Percentiles rank a stretch among this genome's conserved stretches.
Evolutionary conservation across 371 early-diverging fungal species (phyloP).

Genomic region (Apophysomyces ossiformis): DNA sequence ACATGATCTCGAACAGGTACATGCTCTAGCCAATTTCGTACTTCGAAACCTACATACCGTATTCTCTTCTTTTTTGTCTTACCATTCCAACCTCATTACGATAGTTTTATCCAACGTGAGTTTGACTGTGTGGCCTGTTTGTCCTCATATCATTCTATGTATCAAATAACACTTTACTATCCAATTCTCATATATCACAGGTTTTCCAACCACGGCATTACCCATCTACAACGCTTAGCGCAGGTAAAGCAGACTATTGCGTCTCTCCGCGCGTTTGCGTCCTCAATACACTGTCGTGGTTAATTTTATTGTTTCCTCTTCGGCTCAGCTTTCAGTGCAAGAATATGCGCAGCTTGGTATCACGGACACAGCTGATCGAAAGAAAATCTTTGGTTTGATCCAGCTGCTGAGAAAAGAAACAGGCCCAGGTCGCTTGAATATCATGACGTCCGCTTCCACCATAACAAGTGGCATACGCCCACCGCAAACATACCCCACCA

Average conservation of each 20-base stretch:
- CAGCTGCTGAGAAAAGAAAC: conserved; percentile 46
- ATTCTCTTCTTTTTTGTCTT: not conserved
- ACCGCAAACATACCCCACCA: conserved; percentile 23
- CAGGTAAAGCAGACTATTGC: conserved; percentile 44
- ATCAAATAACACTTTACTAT: not conserved
- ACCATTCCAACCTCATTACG: not conserved
- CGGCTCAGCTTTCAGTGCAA: conserved; percentile 74
- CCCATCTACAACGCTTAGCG: conserved; percentile 59
- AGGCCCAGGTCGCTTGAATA: conserved; percentile 19
- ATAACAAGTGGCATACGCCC: conserved; percentile 31
- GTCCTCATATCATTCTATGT: not conserved
- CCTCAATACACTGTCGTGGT: not conserved
- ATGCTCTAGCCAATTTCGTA: not conserved
- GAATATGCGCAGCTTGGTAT: conserved; percentile 85
- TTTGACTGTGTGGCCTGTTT: not conserved
- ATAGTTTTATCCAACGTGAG: conserved; percentile 9
- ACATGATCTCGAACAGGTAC: conserved; percentile 10
- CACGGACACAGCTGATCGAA: conserved; percentile 76
- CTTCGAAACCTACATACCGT: not conserved
- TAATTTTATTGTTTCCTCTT: not conserved
- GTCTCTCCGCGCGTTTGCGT: conserved; percentile 1
- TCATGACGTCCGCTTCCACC: conserved; percentile 25
- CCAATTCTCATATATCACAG: conserved; percentile 25
- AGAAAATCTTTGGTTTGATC: conserved; percentile 77
- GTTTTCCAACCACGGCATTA: conserved; percentile 65